A percentile compares a stretch with the other conserved stretches of the same genome.
Conservation (phyloP, 148 eudicot genomes). For the Nepenthes mirabilis region DNA sequence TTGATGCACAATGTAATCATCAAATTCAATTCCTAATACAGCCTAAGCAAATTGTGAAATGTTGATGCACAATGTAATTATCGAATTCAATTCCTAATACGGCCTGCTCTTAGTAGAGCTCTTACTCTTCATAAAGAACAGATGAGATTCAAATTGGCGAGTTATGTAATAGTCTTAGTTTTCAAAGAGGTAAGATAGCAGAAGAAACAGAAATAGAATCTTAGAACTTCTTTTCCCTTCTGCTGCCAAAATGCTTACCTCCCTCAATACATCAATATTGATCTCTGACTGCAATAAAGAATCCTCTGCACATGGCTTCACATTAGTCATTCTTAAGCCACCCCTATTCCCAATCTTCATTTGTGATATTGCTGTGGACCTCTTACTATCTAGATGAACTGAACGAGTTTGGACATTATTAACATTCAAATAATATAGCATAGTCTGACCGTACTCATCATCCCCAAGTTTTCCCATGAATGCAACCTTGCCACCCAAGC, state of each 20-base stretch:
- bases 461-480: conserved; percentile 93
- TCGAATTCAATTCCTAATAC: no score
- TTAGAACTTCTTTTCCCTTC: background rate
- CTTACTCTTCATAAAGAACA: no score
- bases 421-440: conserved; percentile 51
- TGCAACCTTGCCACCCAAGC: conserved; percentile 69
- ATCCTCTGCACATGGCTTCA: conserved; percentile 85
- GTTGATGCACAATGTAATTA: no score
- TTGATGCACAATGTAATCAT: no score
- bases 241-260: conserved; percentile 33
- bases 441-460: conserved; percentile 66
- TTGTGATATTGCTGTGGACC: conserved; percentile 51
- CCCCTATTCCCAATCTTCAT: conserved; percentile 83
- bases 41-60: no score
- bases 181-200: no score
- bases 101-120: no score
- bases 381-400: conserved; percentile 45
- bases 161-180: no score
- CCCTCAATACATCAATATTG: conserved; percentile 79
- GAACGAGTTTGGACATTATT: conserved; percentile 72
- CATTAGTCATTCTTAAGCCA: conserved; percentile 39
- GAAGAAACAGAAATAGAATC: background rate
- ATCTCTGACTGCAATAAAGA: conserved; percentile 66
- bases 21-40: no score
- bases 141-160: no score